Base-by-base conservation (phyloP, 2,329 filamentous ascomycete species). In the Aspergillus nomiae region DNA sequence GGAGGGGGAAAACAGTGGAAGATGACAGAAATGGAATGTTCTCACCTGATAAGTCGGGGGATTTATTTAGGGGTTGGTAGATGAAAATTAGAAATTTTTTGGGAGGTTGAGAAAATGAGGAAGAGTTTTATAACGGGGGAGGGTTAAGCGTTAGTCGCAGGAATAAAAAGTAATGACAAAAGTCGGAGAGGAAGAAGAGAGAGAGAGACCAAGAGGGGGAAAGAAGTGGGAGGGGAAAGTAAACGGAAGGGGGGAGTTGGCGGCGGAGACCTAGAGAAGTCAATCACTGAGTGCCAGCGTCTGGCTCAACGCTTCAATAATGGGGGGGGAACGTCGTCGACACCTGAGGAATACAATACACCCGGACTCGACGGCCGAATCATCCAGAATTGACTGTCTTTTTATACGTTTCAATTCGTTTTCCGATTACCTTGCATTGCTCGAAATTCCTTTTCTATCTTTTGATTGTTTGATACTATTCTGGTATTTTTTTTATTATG, bases 41-140 rank as follows among this genome's bases (percentile, higher is more conserved):
- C 73, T 74, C 65, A 75, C 73, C 69, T 74, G 65, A 56, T 63
- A 59, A 43, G 51, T 62, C 46, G 60, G 60, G 34, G 45, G 34
- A 36, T 34, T 59, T 59, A 21, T 43, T 50, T n/a, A 32, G 30
- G 26, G 36, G 36, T 21, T 66, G 14, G 48, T 51, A 51, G 48
- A 32, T 11, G 26, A 10, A 24, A 28, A 51, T 32, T n/a, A 41
- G 21, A n/a, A 30, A 51, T 24, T 24, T 24, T 24, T 51, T n/a
- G 48, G 28, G 10, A 67, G 55, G 55, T 60, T 58, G 50, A 58
- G 59, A 65, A 59, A 60, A 63, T 58, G 60, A 65, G 51, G 58
- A 46, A 56, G 45, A 53, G 45, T 26, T 63, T 56, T 56, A 53
- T 57, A 51, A 55, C 36, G 24, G 56, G 56, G 41, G 16, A 21